Evolutionary conservation across 2,329 filamentous ascomycete species (phyloP).

Genomic region (Colletotrichum salicis): DNA sequence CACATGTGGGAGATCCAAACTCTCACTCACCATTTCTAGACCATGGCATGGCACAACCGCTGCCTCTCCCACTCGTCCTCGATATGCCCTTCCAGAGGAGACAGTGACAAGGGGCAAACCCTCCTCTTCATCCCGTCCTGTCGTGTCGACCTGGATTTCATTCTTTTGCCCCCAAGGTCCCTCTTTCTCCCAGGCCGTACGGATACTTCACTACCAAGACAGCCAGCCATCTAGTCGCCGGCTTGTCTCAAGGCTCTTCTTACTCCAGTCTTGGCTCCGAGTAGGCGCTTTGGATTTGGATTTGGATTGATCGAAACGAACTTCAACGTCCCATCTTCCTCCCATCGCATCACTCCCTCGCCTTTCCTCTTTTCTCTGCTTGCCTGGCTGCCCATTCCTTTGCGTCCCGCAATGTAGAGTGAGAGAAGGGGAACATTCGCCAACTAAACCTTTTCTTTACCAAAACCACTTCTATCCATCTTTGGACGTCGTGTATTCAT

Average conservation of each 20-base stretch:
- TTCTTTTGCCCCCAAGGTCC: neutral
- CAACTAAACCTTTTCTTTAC: neutral
- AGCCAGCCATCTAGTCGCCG: neutral
- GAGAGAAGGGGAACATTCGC: slow-evolving; percentile 1
- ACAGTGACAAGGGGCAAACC: slow-evolving; percentile 10
- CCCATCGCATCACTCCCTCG: neutral
- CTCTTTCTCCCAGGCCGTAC: neutral
- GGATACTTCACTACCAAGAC: neutral
- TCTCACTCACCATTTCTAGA: slow-evolving; percentile 2
- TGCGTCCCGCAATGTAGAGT: slow-evolving; percentile 18
- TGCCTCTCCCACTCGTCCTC: neutral
- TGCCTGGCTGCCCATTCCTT: slow-evolving; percentile 10
- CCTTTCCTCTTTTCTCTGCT: neutral
- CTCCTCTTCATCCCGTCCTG: slow-evolving; percentile 1
- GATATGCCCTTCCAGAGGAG: neutral
- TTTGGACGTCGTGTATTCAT: neutral
- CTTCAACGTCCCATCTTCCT: slow-evolving; percentile 17
- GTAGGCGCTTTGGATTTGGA: neutral
- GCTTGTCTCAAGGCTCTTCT: slow-evolving; percentile 3
- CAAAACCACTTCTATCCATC: neutral
- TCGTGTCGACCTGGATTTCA: neutral
- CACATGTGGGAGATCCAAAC: slow-evolving; percentile 35
- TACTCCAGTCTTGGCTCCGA: neutral
- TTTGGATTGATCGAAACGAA: slow-evolving; percentile 1
- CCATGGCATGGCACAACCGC: slow-evolving; percentile 14